Evolutionary conservation across 75 land plant genomes (phyloP).

Genomic region (Pinus tabuliformis): DNA sequence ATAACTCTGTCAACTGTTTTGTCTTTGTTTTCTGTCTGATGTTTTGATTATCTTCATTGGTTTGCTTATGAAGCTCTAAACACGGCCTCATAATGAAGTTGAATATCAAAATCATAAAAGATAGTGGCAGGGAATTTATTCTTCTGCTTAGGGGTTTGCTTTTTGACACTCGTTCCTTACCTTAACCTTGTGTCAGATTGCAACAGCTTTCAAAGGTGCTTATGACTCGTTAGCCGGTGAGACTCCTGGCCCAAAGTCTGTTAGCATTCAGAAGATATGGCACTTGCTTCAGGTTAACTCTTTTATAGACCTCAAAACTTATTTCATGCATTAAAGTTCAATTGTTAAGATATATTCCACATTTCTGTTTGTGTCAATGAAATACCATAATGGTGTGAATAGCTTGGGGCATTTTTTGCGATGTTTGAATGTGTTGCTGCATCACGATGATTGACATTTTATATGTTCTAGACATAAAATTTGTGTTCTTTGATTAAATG

Average conservation of each 20-base stretch:
- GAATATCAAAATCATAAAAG: not conserved
- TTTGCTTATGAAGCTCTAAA: not conserved
- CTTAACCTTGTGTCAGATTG: slow-evolving; percentile 52
- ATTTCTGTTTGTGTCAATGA: not conserved
- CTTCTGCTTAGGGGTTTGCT: not conserved
- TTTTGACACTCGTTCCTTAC: not conserved
- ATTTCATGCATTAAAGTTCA: not conserved
- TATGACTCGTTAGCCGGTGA: slow-evolving; percentile 65
- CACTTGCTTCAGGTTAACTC: slow-evolving; percentile 70
- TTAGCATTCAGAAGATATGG: slow-evolving; percentile 93
- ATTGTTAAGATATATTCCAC: not conserved
- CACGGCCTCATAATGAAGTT: not conserved
- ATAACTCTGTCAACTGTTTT: not conserved
- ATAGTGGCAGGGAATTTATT: not conserved
- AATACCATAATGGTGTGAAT: not conserved
- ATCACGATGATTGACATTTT: too few relatives aligned
- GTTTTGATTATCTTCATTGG: not conserved
- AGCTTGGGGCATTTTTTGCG: not conserved
- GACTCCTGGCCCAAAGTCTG: slow-evolving; percentile 64
- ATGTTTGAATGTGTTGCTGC: too few relatives aligned
- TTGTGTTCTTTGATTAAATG: not conserved
- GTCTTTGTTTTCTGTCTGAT: not conserved
- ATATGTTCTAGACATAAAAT: not conserved
- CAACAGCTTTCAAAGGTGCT: slow-evolving; percentile 69
- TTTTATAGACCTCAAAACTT: not conserved